Evolutionary conservation across 768 basidiomycete genomes (phyloP).

Genomic region (Kwoniella mangroviensis): DNA sequence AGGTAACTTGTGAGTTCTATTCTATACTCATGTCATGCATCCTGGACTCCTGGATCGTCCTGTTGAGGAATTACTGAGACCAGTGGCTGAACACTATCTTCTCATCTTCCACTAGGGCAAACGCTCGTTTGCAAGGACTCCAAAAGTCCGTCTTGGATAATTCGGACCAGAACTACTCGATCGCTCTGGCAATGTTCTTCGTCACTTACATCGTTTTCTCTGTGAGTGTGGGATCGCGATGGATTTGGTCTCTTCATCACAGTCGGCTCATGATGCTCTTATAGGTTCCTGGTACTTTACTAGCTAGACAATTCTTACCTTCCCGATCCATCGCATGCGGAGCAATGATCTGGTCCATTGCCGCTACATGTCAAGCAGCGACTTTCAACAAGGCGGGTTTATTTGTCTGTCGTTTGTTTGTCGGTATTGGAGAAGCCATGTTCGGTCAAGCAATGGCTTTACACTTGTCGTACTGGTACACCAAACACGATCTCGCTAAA

Average conservation of each 20-base stretch:
- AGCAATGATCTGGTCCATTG: slow-evolving; percentile 59
- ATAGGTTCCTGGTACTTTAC: slow-evolving; percentile 59
- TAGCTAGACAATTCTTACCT: slow-evolving; percentile 56
- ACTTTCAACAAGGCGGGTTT: slow-evolving; percentile 53
- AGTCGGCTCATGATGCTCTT: not conserved
- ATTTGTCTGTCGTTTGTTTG: slow-evolving; percentile 57
- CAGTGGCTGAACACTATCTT: too few relatives aligned
- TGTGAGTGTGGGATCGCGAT: slow-evolving; percentile 2
- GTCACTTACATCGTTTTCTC: slow-evolving; percentile 56
- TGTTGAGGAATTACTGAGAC: too few relatives aligned
- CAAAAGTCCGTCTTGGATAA: slow-evolving; percentile 50
- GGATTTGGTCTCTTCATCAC: too few relatives aligned
- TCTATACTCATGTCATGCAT: slow-evolving; percentile 11
- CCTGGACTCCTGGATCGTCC: not conserved
- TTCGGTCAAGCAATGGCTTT: slow-evolving; percentile 56
- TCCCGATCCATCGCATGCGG: slow-evolving; percentile 57
- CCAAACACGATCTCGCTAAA: slow-evolving; percentile 58
- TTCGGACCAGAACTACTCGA: slow-evolving; percentile 54
- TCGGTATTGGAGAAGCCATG: slow-evolving; percentile 56
- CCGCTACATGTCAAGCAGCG: slow-evolving; percentile 57
- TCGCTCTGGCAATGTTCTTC: slow-evolving; percentile 56
- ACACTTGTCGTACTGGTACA: slow-evolving; percentile 56
- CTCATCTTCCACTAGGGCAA: slow-evolving; percentile 34
- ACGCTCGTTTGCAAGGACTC: slow-evolving; percentile 57
- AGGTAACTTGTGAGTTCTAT: slow-evolving; percentile 53